Base-by-base conservation (phyloP, 306 rosid species). In the Cicer cuneatum region DNA sequence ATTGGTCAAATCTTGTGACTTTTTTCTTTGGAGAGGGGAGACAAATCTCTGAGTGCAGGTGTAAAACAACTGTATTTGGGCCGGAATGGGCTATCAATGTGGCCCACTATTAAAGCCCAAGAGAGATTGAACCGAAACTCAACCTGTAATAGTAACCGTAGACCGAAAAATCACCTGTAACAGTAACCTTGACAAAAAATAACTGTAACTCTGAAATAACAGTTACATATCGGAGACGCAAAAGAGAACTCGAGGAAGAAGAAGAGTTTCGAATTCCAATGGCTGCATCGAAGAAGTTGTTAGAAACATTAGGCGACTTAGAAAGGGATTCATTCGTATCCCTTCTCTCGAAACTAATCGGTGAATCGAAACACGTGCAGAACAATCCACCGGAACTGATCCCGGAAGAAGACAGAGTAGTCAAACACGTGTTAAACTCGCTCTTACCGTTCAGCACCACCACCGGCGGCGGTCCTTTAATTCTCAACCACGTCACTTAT, bases 371-470 rank as follows among this genome's bases (percentile, higher is more conserved):
- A 74, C 82, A 66, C 82, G 84, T 94, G 14, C 99, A 92, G 81
- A 94, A 90, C 96, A 92, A 92, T 74, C 93, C 96, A 0, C 96
- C 95, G 0, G 96, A 90, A 3, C 83, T 89, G 6, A 89, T 94
- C 35, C 98, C 99, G 0, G 61, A 94, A 82, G 99, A 94, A 76
- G 92, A 94, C 66, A 85, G 86, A 71, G 85, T 84, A 19, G 89
- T 90, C 48, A 85, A 79, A 35, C 97, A 92, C 80, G 88, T 94
- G 33, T 67, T 90, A 12, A 87, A 89, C 18, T 69, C 73, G 1
- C 96, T 94, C 52, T 69, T 72, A 6, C 98, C 99, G 12, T 72
- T 62, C 46, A 92, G 92, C 88, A 88, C 93, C 80, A 70, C 82
- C 86, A 75, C 90, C 18, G 92, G 92, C 38, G 96, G 95, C 12